phyloP scores from a whole-genome alignment of 768 basidiomycete genomes.

The Pluteus cervinus region DNA sequence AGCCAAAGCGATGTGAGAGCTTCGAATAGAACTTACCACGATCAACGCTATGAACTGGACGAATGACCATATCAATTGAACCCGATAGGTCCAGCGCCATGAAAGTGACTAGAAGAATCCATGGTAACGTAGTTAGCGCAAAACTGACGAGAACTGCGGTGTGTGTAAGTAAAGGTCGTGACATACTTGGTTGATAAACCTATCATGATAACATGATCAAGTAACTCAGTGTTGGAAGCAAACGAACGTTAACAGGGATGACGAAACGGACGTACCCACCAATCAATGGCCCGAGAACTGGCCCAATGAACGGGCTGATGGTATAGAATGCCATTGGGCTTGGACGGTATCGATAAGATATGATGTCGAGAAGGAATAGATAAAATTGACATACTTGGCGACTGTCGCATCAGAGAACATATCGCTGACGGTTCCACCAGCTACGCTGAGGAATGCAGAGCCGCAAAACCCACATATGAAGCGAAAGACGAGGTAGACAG shows the following conservation, averaged over 20 bases:
- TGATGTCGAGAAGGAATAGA: neutral
- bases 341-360: no score
- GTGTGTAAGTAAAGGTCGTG: neutral
- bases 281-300: slow-evolving; percentile 50
- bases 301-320: slow-evolving; percentile 46
- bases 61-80: slow-evolving; percentile 65
- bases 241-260: no score
- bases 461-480: slow-evolving; percentile 52
- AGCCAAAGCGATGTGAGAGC: neutral
- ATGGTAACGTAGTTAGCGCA: no score
- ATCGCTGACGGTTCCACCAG: slow-evolving; percentile 51
- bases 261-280: slow-evolving; percentile 52
- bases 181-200: slow-evolving; percentile 66
- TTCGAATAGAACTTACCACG: slow-evolving; percentile 31
- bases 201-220: slow-evolving; percentile 5
- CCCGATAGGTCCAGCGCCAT: slow-evolving; percentile 79
- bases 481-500: slow-evolving; percentile 53
- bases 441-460: slow-evolving; percentile 50
- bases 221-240: neutral
- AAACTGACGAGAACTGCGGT: no score
- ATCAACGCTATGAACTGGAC: slow-evolving; percentile 45
- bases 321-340: slow-evolving; percentile 54
- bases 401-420: slow-evolving; percentile 52
- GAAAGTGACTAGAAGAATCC: no score
- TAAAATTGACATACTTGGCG: slow-evolving; percentile 44